Conservation (phyloP, 2,329 filamentous ascomycete genomes). For the Juglanconis oblonga region DNA sequence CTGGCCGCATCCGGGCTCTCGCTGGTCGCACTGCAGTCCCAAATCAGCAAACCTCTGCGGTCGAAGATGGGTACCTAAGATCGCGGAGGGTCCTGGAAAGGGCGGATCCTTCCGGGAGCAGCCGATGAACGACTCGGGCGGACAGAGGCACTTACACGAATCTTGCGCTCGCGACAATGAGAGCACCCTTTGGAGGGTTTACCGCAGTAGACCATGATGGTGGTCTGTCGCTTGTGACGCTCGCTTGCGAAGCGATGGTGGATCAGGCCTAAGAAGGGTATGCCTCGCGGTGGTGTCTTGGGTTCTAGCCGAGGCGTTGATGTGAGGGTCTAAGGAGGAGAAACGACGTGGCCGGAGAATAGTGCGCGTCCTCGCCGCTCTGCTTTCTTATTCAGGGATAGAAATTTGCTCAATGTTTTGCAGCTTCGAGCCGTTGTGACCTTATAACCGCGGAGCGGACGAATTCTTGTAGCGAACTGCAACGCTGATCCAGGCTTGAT, state of each 20-base stretch:
- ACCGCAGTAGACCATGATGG: constrained; percentile 55
- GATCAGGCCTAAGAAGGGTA: neutral
- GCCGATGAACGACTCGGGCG: neutral
- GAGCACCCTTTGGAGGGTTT: constrained; percentile 57
- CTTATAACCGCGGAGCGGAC: neutral
- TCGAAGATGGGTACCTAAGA: neutral
- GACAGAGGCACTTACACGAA: constrained; percentile 42
- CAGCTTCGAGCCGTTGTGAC: neutral
- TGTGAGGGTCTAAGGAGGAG: neutral
- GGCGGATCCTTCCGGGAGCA: neutral
- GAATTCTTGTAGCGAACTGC: neutral
- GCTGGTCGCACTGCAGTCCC: constrained; percentile 48
- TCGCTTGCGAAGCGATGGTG: neutral
- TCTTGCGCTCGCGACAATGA: constrained; percentile 53
- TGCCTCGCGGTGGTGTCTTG: neutral
- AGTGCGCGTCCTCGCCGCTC: neutral
- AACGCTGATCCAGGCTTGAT: neutral
- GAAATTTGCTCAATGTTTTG: neutral
- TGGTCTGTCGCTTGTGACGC: neutral
- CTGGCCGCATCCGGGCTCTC: constrained; percentile 50
- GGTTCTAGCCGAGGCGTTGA: neutral
- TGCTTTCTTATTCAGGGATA: neutral
- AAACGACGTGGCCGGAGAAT: neutral
- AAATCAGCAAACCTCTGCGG: constrained; percentile 6
- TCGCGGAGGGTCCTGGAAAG: too few relatives aligned